Evolutionary conservation across 441 rosid genomes (phyloP).

Genomic region (Manihot esculenta): DNA sequence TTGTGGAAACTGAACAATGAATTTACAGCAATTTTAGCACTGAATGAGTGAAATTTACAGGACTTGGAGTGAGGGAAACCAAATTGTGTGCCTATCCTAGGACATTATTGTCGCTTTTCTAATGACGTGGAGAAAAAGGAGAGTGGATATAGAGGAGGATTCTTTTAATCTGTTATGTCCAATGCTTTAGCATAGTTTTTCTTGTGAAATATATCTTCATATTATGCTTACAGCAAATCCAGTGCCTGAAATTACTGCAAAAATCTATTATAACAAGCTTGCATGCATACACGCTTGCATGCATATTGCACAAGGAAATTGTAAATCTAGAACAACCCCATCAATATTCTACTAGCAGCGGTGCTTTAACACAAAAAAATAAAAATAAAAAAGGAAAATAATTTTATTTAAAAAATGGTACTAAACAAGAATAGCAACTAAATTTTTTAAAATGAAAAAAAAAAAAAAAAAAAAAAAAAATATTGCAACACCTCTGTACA

Average conservation of each 20-base stretch:
- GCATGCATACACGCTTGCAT: too few relatives aligned
- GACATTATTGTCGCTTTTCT: too few relatives aligned
- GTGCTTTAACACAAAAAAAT: background rate
- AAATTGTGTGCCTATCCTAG: too few relatives aligned
- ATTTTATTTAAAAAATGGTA: background rate
- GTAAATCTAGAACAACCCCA: conserved; percentile 5
- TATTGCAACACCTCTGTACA: conserved; percentile 10
- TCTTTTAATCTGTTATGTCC: too few relatives aligned
- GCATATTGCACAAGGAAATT: background rate
- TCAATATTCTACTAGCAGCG: background rate
- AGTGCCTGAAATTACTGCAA: background rate
- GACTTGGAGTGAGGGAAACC: too few relatives aligned
- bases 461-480: background rate
- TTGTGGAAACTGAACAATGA: background rate
- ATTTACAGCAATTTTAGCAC: background rate
- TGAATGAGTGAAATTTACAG: too few relatives aligned
- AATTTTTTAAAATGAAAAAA: too few relatives aligned
- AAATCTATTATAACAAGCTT: too few relatives aligned
- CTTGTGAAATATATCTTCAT: background rate
- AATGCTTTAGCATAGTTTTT: conserved; percentile 3
- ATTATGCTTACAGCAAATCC: background rate
- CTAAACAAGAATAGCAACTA: conserved; percentile 15
- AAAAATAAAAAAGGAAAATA: background rate
- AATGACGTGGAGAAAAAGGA: too few relatives aligned
- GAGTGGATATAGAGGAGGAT: too few relatives aligned